Evolutionary conservation across 352 stramenopile genomes (phyloP).

Genomic region (Phytophthora ohioensis): DNA sequence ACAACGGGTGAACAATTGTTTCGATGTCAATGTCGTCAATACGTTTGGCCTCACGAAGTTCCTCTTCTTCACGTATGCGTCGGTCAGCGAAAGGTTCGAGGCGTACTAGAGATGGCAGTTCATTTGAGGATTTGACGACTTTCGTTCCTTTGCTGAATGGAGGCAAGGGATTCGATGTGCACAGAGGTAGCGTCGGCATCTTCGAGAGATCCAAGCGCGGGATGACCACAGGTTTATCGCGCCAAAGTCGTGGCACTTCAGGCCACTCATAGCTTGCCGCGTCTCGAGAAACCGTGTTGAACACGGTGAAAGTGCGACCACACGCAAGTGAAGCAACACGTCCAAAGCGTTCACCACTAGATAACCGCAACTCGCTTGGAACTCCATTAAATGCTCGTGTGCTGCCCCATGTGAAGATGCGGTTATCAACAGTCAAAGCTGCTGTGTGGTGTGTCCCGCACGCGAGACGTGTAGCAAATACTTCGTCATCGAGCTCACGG

Average conservation of each 20-base stretch:
- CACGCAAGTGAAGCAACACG: conserved; percentile 70
- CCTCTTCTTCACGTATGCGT: conserved; percentile 37
- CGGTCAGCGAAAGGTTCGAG: conserved; percentile 68
- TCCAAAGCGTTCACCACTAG: conserved; percentile 46
- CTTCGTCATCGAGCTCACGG: conserved; percentile 47
- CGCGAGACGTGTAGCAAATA: conserved; percentile 50
- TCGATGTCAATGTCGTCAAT: conserved; percentile 78
- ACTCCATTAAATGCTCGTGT: conserved; percentile 53
- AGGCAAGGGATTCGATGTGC: conserved; percentile 48
- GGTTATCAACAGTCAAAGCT: conserved; percentile 56
- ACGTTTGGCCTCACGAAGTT: conserved; percentile 47
- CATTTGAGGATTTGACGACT: conserved; percentile 7
- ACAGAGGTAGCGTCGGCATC: conserved; percentile 48
- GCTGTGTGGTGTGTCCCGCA: conserved; percentile 79
- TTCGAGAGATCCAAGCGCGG: conserved; percentile 58
- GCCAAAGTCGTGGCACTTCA: conserved; percentile 62
- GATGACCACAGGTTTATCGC: conserved; percentile 49
- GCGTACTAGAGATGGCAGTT: conserved; percentile 38
- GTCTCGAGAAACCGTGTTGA: conserved; percentile 69
- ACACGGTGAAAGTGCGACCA: conserved; percentile 77
- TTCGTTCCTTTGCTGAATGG: conserved; percentile 39
- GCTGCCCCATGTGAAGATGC: conserved; percentile 78
- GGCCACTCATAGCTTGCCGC: conserved; percentile 65
- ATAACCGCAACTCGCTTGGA: conserved; percentile 47
- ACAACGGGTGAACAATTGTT: conserved; percentile 72